These are phyloP conservation scores for Arthrobotrys sinensis DNA, from an alignment of 2,329 filamentous ascomycete species.

Conservation along the genomic window DNA sequence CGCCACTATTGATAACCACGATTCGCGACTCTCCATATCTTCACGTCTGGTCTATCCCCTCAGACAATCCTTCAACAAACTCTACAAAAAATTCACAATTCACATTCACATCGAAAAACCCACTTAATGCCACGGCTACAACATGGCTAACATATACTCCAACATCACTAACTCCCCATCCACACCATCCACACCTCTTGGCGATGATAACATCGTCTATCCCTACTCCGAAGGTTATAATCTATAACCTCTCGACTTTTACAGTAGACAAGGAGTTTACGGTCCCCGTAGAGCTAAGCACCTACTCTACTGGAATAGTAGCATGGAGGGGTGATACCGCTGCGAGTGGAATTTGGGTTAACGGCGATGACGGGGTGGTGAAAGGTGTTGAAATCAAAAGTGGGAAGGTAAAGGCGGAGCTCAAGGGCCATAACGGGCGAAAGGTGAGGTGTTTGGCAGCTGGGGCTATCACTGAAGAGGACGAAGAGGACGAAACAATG, in stretches of 20 bases:
- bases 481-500: slow-evolving; percentile 70
- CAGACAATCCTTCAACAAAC: background rate
- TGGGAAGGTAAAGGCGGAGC: slow-evolving; percentile 72
- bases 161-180: slow-evolving; percentile 73
- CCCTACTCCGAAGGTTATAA: slow-evolving; percentile 76
- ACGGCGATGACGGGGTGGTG: slow-evolving; percentile 76
- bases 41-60: slow-evolving; percentile 31
- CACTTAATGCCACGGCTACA: slow-evolving; percentile 68
- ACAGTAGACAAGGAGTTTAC: slow-evolving; percentile 76
- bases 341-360: slow-evolving; percentile 76
- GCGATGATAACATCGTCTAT: slow-evolving; percentile 75
- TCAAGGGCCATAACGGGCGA: slow-evolving; percentile 72
- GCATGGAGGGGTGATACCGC: slow-evolving; percentile 73
- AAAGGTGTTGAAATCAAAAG: slow-evolving; percentile 74
- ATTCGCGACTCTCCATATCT: slow-evolving; percentile 49
- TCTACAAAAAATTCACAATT: background rate
- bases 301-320: slow-evolving; percentile 76
- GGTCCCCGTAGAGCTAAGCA: slow-evolving; percentile 74
- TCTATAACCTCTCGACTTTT: slow-evolving; percentile 74
- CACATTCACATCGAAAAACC: slow-evolving; percentile 33
- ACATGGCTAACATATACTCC: slow-evolving; percentile 78
- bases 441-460: slow-evolving; percentile 70
- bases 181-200: slow-evolving; percentile 72
- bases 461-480: slow-evolving; percentile 72
- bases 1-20: slow-evolving; percentile 44